Evolutionary conservation across 139 green algal genomes (phyloP).

Genomic region (Coccomyxa sp.): DNA sequence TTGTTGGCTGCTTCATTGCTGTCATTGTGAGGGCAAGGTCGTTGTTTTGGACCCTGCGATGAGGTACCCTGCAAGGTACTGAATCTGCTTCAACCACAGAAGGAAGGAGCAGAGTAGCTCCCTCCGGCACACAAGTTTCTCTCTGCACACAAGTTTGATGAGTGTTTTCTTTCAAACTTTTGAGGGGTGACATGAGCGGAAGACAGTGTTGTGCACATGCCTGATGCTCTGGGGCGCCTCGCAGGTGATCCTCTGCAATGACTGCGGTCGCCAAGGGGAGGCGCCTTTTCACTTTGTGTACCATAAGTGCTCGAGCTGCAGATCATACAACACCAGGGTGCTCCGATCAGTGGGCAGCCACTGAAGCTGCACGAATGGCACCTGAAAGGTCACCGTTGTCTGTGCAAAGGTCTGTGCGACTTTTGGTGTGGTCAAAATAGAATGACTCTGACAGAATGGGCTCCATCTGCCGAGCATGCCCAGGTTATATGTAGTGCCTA

Average conservation of each 20-base stretch:
- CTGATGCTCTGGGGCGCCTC: background rate
- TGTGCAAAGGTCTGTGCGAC: too few relatives aligned
- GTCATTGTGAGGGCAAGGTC: background rate
- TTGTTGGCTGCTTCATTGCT: background rate
- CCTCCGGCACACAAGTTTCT: background rate
- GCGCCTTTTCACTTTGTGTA: constrained; percentile 95
- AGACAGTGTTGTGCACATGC: background rate
- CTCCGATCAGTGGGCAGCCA: background rate
- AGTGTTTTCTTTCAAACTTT: background rate
- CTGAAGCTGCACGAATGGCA: too few relatives aligned
- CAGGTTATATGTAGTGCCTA: too few relatives aligned
- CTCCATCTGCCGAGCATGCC: too few relatives aligned
- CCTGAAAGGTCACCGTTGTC: too few relatives aligned
- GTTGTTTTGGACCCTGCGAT: background rate
- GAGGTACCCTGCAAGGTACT: background rate
- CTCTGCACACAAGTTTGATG: background rate
- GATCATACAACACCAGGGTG: constrained; percentile 91
- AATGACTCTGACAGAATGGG: too few relatives aligned
- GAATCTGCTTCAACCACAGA: background rate
- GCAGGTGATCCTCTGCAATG: constrained; percentile 91
- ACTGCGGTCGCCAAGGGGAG: constrained; percentile 68
- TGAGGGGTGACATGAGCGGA: background rate
- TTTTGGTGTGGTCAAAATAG: too few relatives aligned
- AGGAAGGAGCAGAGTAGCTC: background rate
- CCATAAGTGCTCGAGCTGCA: constrained; percentile 82